A percentile compares a stretch with the other conserved stretches of the same genome.
These are phyloP conservation scores for Trichocomaceae sp. DNA, from an alignment of 2,329 filamentous ascomycete species.

Conservation along the genomic window DNA sequence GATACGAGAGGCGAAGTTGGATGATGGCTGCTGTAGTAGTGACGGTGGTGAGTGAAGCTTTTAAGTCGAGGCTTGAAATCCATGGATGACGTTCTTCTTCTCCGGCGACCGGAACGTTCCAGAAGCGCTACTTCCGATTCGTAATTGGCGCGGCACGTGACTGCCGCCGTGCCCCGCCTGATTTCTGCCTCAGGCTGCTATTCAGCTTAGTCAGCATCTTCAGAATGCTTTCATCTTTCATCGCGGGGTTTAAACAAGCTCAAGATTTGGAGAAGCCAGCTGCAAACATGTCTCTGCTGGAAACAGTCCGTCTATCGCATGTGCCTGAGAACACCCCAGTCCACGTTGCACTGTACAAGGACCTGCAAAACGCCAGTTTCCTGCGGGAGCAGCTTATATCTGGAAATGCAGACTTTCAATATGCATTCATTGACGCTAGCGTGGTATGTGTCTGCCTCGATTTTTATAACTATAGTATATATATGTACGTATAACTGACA, in stretches of 20 bases:
- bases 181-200: constrained; percentile 6
- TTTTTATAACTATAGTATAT: too few species aligned
- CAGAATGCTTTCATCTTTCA: too few species aligned
- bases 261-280: too few species aligned
- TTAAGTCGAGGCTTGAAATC: too few species aligned
- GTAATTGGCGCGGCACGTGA: constrained; percentile 6
- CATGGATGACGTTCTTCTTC: constrained; percentile 15
- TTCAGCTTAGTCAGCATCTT: too few species aligned
- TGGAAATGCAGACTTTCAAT: constrained; percentile 80
- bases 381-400: constrained; percentile 78
- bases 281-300: constrained; percentile 41
- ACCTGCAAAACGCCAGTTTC: constrained; percentile 70
- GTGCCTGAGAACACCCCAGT: constrained; percentile 61
- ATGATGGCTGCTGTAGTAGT: too few species aligned
- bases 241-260: too few species aligned
- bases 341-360: constrained; percentile 66
- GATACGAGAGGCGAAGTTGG: not conserved
- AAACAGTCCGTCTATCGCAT: constrained; percentile 68
- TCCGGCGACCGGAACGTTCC: constrained; percentile 29
- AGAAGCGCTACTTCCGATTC: constrained; percentile 23
- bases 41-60: constrained; percentile 9
- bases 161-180: not conserved
- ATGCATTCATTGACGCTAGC: constrained; percentile 84
- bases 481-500: not conserved
- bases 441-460: constrained; percentile 48